Conservation (phyloP, 2,329 filamentous ascomycete species). For the Arthroderma uncinatum region DNA sequence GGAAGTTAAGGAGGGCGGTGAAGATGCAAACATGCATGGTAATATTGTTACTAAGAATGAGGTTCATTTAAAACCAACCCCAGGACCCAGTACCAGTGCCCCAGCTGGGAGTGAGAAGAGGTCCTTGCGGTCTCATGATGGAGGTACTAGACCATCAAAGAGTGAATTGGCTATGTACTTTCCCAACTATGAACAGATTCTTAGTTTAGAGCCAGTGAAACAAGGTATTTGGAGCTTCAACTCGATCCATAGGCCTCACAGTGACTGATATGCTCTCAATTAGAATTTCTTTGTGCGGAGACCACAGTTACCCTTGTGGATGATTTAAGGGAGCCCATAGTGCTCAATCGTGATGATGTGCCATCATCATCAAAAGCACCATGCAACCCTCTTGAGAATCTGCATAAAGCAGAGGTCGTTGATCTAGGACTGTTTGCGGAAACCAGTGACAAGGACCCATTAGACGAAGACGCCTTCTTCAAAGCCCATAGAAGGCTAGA, state of each 20-base stretch:
- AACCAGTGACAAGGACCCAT: constrained; percentile 38
- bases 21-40: neutral
- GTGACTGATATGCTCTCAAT: neutral
- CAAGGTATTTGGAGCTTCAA: constrained; percentile 44
- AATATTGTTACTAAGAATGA: neutral
- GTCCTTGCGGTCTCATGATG: constrained; percentile 76
- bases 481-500: constrained; percentile 51
- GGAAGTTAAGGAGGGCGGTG: neutral
- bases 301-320: constrained; percentile 64
- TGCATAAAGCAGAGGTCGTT: constrained; percentile 33
- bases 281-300: constrained; percentile 61
- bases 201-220: constrained; percentile 72
- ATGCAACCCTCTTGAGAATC: constrained; percentile 27
- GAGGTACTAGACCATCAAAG: constrained; percentile 62
- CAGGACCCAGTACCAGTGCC: neutral
- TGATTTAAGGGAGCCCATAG: constrained; percentile 32
- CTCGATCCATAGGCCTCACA: neutral
- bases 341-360: neutral
- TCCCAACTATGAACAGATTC: constrained; percentile 84
- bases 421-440: constrained; percentile 31
- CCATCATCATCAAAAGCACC: neutral
- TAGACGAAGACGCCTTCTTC: constrained; percentile 46
- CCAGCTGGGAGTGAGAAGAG: constrained; percentile 44
- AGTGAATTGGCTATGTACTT: constrained; percentile 88
- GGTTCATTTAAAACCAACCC: neutral